Evolutionary conservation across 78 protist genomes (phyloP), one percentile per base, ranked within the genome.

Genomic region (Chrysochromulina tobinii): DNA sequence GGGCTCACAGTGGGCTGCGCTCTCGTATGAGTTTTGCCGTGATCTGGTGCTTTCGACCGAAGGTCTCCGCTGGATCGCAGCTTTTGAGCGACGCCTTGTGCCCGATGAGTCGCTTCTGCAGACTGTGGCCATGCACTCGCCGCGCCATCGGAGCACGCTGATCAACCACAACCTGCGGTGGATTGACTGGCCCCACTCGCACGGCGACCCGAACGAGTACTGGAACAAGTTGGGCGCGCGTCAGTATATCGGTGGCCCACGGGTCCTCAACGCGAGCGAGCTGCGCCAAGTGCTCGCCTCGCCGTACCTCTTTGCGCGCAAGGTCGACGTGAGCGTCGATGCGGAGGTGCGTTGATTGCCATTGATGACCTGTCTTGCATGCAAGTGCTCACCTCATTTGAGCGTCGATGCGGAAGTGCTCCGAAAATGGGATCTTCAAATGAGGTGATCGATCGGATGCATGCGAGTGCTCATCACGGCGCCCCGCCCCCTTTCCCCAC

Each of bases 1-100:
- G 64, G 87, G 87, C 64, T 79, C 87, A 50, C 87, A 79, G 48
- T 79, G 87, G 87, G 87, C 15, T 20, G 48, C n/a, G 51, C 87
- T 79, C 64, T 2, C 38, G 23, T 11, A 11, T 21, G 57, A 75
- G 11, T 11, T n/a, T 21, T 9, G 14, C 27, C 72, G 72, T 20
- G 8, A 18, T 6, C 27, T 66, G 72, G n/a, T 66, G 27, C 27
- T 17, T 20, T 6, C 14, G n/a, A 20, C 72, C 15, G 64, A 12
- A 7, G 64, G 64, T 12, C 23, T 12, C 64, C 7, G 7, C 64
- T 59, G 64, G 64, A 7, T 59, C 23, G 12, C 7, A 14, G 64
- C 64, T 7, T 59, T 59, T 59, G 64, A 59, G 64, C 64, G 64
- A 12, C 7, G 64, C 23, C 64, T 59, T 64, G n/a, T 79, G 87